These are phyloP conservation scores for Verticillium nubilum DNA, from an alignment of 2,329 filamentous ascomycete genomes.

Conservation along the genomic window DNA sequence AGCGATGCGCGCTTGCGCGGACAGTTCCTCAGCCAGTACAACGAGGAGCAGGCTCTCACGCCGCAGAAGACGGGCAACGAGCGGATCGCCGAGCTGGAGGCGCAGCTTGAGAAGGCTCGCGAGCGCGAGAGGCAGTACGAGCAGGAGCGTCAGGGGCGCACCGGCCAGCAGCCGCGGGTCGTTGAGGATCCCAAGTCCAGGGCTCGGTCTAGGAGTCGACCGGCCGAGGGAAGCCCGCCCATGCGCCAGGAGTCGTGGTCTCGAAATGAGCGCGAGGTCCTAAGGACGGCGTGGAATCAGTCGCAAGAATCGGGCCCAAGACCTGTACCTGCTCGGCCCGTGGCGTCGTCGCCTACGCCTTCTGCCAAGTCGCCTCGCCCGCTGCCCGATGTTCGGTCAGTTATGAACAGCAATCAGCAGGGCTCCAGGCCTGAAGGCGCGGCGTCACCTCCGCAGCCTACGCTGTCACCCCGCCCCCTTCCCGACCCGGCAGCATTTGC, in stretches of 20 bases:
- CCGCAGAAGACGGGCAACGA: slow-evolving; percentile 19
- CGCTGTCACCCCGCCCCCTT: slow-evolving; percentile 30
- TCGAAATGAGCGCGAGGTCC: slow-evolving; percentile 57
- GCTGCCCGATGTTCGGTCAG: not conserved
- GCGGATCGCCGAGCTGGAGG: slow-evolving; percentile 60
- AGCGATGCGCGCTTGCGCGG: slow-evolving; percentile 68
- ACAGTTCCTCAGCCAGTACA: slow-evolving; percentile 83
- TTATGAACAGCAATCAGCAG: slow-evolving; percentile 6
- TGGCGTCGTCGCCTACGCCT: slow-evolving; percentile 6
- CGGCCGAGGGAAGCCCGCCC: slow-evolving; percentile 31
- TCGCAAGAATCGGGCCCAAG: slow-evolving; percentile 21
- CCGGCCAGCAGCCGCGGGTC: slow-evolving; percentile 25
- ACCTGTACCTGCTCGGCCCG: not conserved
- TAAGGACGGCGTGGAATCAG: slow-evolving; percentile 48
- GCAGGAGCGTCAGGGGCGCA: slow-evolving; percentile 47
- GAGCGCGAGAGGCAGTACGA: slow-evolving; percentile 60
- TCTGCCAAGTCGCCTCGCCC: slow-evolving; percentile 20
- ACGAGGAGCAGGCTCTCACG: slow-evolving; percentile 53
- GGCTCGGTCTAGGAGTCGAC: slow-evolving; percentile 15
- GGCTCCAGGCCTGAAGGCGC: slow-evolving; percentile 4
- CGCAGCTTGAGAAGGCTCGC: slow-evolving; percentile 57
- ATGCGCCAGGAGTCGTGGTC: slow-evolving; percentile 60
- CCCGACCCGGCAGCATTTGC: slow-evolving; percentile 29
- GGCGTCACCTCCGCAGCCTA: slow-evolving; percentile 18
- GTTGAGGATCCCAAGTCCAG: slow-evolving; percentile 20